Base-by-base conservation (phyloP, 768 basidiomycete genomes). In the Imleria badia region DNA sequence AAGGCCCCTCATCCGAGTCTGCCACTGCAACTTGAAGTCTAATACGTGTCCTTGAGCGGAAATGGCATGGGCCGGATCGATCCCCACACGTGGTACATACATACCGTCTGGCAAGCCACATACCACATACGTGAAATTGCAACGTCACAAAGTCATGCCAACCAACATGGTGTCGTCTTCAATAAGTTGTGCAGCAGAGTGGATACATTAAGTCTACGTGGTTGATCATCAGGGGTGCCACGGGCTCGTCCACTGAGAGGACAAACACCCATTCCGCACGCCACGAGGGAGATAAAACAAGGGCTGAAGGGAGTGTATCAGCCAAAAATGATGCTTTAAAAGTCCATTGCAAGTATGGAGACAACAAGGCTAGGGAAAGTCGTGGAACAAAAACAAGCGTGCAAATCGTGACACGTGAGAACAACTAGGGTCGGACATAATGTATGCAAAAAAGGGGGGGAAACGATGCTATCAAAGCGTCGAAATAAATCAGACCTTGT, bases 181-280 rank as follows among this genome's bases (percentile, higher is more conserved):
- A 23, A 33, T 55, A 29, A n/a, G 13, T 55, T 26, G 26, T 48
- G 36, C 48, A 58, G 43, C 51, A 45, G 29, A 8, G 33, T 51
- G 26, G 42, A 64, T 65, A 63, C 55, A 58, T 67, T 64, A 26
- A 60, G 29, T 64, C 50, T 56, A 60, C 29, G 46, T 63, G 51
- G 35, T n/a, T 47, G 52, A 49, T 50, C 51, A 26, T 26, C 26
- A 26, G 26, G 26, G 26, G 26, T 26, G 26, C 26, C 26, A 26
- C 26, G 6, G 26, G 26, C 26, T 26, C 26, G 26, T 26, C n/a
- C n/a, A n/a, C n/a, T n/a, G n/a, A n/a, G n/a, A n/a, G n/a, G n/a
- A n/a, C n/a, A n/a, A n/a, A n/a, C n/a, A 26, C 26, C 26, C 45
- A 17, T 44, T 58, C 34, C 26, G 17, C 45, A 51, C 36, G 36